Percentiles rank a stretch among this genome's conserved stretches.
phyloP scores from a whole-genome alignment of 1,284 basidiomycete genomes.

The Ustilago nuda region DNA sequence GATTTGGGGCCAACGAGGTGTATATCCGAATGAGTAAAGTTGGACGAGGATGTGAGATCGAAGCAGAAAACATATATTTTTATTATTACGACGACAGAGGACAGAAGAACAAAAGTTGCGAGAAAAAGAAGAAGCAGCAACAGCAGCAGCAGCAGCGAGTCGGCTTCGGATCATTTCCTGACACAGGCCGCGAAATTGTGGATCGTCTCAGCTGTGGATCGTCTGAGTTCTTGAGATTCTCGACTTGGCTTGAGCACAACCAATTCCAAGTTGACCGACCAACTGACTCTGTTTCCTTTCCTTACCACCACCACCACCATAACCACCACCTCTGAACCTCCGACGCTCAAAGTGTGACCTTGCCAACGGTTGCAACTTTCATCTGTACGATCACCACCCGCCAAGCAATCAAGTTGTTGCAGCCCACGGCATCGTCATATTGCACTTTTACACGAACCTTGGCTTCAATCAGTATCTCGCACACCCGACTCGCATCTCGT shows the following conservation, averaged over 20 bases:
- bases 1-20: too few species aligned
- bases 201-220: neutral
- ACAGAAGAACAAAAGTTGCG: neutral
- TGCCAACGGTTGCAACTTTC: slow-evolving; percentile 3
- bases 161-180: slow-evolving; percentile 23
- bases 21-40: too few species aligned
- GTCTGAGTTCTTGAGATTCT: neutral
- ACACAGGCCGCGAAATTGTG: neutral
- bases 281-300: neutral
- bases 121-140: neutral
- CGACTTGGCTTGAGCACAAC: neutral
- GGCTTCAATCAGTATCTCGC: neutral
- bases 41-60: too few species aligned
- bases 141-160: neutral
- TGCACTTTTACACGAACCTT: neutral
- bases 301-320: neutral
- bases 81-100: neutral
- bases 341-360: neutral
- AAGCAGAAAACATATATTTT: too few species aligned
- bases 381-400: neutral
- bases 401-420: neutral
- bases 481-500: neutral
- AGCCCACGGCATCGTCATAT: neutral
- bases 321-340: neutral
- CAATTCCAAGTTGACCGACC: neutral